Base-by-base conservation (phyloP, 208 protist genomes). In the Balamuthia mandrillaris region DNA sequence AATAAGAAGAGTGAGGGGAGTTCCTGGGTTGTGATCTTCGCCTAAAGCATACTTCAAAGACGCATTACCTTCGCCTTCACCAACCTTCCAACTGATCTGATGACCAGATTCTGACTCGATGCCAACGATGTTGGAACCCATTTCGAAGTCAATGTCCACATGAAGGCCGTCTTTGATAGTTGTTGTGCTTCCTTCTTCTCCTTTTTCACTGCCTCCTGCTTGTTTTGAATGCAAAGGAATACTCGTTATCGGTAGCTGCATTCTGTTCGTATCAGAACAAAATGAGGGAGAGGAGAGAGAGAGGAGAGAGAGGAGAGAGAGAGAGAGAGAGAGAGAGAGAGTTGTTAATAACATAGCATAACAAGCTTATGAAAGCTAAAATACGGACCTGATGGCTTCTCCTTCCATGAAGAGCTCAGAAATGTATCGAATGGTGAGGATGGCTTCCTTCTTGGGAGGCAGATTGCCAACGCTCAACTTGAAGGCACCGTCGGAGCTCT, bases 351-450 rank as follows among this genome's bases (percentile, higher is more conserved):
- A 21, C 12, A 21, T 61, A 29, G 52, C 12, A 61, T 61, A 21
- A 61, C 33, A 35, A 18, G 52, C 24, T 61, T 61, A 7, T 21
- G 6, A 21, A 16, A 41, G 3, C 18, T 52, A 6, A 33, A 27
- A 33, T 16, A 65, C 56, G 33, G 31, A 33, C 39, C 56, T 6
- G 51, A 52, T 56, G 9, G 72, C 0, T 14, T 68, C 49, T 41
- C 60, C 63, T 9, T 87, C 74, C 0, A 87, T 16, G 18, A 54
- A 35, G 29, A 91, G 82, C 56, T 91, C 85, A 14, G 56, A 61
- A 29, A 90, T 37, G 52, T 88, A 90, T 9, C 49, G 88, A 58
- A 88, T 82, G 5, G 49, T 88, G 58, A 88, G 72, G 33, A 68
- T 16, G 14, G 78, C 52, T 18, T 35, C 45, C 51, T 60, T 74